Evolutionary conservation across 441 rosid genomes (phyloP).

Genomic region (Gossypium laxum): DNA sequence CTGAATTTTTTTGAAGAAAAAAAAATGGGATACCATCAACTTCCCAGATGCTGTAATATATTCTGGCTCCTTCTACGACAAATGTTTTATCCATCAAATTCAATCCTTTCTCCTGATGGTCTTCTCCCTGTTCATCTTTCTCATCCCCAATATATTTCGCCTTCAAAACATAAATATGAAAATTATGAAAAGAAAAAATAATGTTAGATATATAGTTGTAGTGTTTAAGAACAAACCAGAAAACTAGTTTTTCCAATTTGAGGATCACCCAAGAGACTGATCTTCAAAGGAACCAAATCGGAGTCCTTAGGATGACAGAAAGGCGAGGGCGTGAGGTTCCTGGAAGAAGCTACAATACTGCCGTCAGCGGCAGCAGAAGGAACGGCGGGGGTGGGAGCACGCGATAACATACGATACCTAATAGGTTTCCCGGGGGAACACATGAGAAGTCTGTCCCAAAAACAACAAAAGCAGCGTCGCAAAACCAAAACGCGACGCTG

Average conservation of each 20-base stretch:
- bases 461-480: slow-evolving; percentile 41
- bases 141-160: slow-evolving; percentile 63
- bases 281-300: slow-evolving; percentile 72
- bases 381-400: slow-evolving; percentile 9
- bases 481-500: slow-evolving; percentile 40
- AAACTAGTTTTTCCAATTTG: slow-evolving; percentile 70
- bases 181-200: neutral
- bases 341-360: slow-evolving; percentile 7
- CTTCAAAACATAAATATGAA: slow-evolving; percentile 19
- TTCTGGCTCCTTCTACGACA: slow-evolving; percentile 54
- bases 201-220: neutral
- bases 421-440: slow-evolving; percentile 44
- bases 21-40: slow-evolving; percentile 38
- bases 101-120: slow-evolving; percentile 37
- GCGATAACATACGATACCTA: slow-evolving; percentile 30
- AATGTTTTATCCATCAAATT: slow-evolving; percentile 57
- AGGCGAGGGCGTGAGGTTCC: neutral
- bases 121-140: slow-evolving; percentile 25
- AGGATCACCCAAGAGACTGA: slow-evolving; percentile 68
- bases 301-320: slow-evolving; percentile 23
- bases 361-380: slow-evolving; percentile 17
- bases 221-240: slow-evolving; percentile 30
- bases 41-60: slow-evolving; percentile 75
- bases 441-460: slow-evolving; percentile 33
- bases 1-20: neutral